Evolutionary conservation across 106 monocot species (phyloP), one percentile per base, ranked within the genome.

Genomic region (Dactylorhiza incarnata): DNA sequence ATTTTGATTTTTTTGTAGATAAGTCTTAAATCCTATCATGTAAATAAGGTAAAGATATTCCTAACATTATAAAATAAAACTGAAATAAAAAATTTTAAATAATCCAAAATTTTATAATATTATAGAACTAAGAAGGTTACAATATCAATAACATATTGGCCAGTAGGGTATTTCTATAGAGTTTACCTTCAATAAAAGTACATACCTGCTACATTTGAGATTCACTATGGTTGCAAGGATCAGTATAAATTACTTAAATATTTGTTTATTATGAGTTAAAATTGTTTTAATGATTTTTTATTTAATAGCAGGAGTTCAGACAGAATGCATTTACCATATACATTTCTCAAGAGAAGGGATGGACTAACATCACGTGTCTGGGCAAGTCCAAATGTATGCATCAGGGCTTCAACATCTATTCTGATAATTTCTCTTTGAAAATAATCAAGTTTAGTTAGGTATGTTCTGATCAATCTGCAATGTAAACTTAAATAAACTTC

Each of bases 351-450:
- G 51, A 81, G 78, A 45, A 50, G 62, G 17, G 29, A 53, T 29
- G 71, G 19, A 51, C 81, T 20, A 29, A 16, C 19, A 29, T 16
- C 72, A 45, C 49, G 56, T 67, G 65, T 46, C 62, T 48, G 26
- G 72, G 81, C 78, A n/a, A 76, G 51, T 75, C 51, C 75, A 81
- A 75, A 82, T 82, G 85, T 85, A 79, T 37, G 81, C 58, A 48
- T 77, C 69, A 52, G 54, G 77, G 46, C 53, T 77, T 78, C 65
- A 56, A 50, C 6, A 11, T 52, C 14, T 76, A 56, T 51, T 19
- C 9, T 47, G 29, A 15, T 71, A 67, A 52, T 63, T 77, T 66
- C 9, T 71, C 20, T 14, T 80, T 80, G 6, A 70, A 70, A 71
- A 49, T 46, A 49, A 47, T 73, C 26, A 20, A 49, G 6, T 26